Evolutionary conservation across 176 grass and related monocot genomes (phyloP).

Genomic region (Coix lacrymajobi): DNA sequence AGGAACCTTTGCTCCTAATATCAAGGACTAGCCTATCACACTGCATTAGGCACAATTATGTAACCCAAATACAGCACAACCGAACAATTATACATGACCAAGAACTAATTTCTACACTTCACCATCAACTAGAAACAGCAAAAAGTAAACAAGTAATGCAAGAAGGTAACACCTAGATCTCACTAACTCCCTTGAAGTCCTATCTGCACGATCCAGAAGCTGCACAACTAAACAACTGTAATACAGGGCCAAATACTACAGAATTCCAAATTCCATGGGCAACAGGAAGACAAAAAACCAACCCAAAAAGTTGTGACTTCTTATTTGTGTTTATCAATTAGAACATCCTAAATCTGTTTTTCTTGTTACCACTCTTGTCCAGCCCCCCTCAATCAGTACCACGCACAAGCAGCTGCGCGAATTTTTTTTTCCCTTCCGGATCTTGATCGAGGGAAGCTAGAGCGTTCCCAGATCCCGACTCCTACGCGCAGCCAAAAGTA

Average conservation of each 20-base stretch:
- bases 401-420: not conserved
- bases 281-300: not conserved
- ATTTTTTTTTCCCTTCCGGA: not conserved
- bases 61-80: not conserved
- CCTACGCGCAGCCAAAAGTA: not conserved
- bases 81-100: not conserved
- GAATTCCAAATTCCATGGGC: not conserved
- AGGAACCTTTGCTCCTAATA: not conserved
- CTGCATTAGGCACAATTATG: not conserved
- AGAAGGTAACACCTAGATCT: not conserved
- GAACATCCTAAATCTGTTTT: not conserved
- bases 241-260: not conserved
- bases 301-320: not conserved
- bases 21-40: not conserved
- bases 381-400: not conserved
- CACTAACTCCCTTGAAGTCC: not conserved
- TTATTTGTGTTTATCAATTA: not conserved
- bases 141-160: not conserved
- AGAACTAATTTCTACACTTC: not conserved
- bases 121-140: not conserved
- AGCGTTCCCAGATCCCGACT: conserved; percentile 5
- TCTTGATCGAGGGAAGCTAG: not conserved
- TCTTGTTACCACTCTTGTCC: not conserved
- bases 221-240: not conserved
- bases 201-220: not conserved